Conservation (phyloP, 2,329 filamentous ascomycete genomes). For the Pezicula neosporulosa region DNA sequence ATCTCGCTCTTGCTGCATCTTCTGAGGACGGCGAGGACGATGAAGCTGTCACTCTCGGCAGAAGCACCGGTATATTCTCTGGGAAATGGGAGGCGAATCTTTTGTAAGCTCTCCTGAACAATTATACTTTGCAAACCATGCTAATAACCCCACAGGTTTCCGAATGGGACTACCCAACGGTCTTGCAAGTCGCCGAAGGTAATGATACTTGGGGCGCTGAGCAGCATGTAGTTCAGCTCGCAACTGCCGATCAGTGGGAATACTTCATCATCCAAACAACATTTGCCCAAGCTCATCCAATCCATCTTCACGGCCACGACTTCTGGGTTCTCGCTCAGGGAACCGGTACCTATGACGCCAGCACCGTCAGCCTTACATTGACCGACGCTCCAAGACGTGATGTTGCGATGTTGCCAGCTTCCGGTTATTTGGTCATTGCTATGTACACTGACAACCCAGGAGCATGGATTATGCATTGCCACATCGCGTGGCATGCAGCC, state of each 20-base stretch:
- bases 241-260: constrained; percentile 23
- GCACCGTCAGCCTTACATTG: constrained; percentile 21
- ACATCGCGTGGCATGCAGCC: constrained; percentile 47
- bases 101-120: constrained; percentile 23
- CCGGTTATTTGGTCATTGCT: constrained; percentile 22
- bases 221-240: constrained; percentile 20
- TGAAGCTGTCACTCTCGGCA: constrained; percentile 23
- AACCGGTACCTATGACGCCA: constrained; percentile 31
- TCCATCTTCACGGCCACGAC: constrained; percentile 49
- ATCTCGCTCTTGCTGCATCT: constrained; percentile 13
- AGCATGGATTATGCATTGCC: constrained; percentile 29
- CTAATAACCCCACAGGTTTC: constrained; percentile 17
- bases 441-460: constrained; percentile 25
- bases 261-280: constrained; percentile 25
- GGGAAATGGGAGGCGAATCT: constrained; percentile 44
- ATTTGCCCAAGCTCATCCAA: constrained; percentile 20
- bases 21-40: constrained; percentile 13
- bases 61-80: constrained; percentile 36
- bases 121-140: too few relatives aligned
- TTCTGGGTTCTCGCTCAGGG: constrained; percentile 43
- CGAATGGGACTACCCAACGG: constrained; percentile 45
- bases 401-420: constrained; percentile 39
- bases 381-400: constrained; percentile 48
- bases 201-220: constrained; percentile 17
- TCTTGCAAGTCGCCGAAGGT: constrained; percentile 28